These are phyloP conservation scores for Oenanthe javanica DNA, from an alignment of 140 eudicot species.

Conservation along the genomic window DNA sequence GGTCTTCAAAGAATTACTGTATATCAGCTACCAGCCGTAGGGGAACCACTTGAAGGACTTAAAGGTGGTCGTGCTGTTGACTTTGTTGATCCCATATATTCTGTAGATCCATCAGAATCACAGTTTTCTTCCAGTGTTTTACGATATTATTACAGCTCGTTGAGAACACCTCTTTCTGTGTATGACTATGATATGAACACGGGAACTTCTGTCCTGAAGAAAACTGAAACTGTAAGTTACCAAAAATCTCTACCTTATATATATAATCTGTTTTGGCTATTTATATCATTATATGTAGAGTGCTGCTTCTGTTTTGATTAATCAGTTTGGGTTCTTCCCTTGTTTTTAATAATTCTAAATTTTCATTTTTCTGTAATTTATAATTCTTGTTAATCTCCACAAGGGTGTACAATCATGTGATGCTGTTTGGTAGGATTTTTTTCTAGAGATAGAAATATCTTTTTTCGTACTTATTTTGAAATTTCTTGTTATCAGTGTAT, in stretches of 20 bases:
- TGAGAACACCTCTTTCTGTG: constrained; percentile 82
- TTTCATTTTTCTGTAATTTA: background rate
- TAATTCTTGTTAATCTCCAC: background rate
- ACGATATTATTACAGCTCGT: constrained; percentile 67
- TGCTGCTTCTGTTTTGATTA: background rate
- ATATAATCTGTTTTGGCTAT: background rate
- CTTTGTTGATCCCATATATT: constrained; percentile 77
- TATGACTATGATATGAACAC: constrained; percentile 92
- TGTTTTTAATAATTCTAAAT: background rate
- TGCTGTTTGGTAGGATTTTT: background rate
- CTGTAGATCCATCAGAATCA: constrained; percentile 62
- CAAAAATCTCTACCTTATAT: background rate
- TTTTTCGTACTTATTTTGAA: background rate
- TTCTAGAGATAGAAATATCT: background rate
- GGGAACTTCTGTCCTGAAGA: constrained; percentile 81
- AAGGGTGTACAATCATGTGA: background rate
- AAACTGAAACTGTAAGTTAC: constrained; percentile 64
- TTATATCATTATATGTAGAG: background rate
- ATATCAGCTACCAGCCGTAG: constrained; percentile 67
- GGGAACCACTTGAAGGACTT: constrained; percentile 68
- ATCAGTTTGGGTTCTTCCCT: background rate
- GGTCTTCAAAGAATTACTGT: constrained; percentile 60
- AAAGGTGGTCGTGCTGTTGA: constrained; percentile 64
- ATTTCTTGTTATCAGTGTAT: background rate
- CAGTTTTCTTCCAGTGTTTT: constrained; percentile 65